Evolutionary conservation across 768 basidiomycete genomes (phyloP), one percentile per base, ranked within the genome.

Genomic region (Cystofilobasidium bisporidii): DNA sequence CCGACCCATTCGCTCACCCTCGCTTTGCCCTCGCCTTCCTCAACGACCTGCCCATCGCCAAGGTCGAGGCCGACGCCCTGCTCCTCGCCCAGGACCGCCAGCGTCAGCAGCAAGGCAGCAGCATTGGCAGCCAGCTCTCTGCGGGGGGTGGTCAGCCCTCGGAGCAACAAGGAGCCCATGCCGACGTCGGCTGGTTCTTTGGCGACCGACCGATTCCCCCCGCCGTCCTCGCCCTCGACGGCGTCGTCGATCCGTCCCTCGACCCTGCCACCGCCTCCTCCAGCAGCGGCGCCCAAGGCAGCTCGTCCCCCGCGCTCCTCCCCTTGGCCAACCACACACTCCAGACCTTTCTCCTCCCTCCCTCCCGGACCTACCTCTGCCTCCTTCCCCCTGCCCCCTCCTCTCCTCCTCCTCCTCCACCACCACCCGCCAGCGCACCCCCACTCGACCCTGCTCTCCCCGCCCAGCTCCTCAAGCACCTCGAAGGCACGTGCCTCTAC

Each of bases 401-500:
- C 48, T 57, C n/a, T 41, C 50, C 22, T 22, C 36, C 38, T 10
- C 53, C 60, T 14, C 60, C n/a, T n/a, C 61, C 3, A 47, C 67
- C 3, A 50, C 61, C 1, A 28, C 60, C 9, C 36, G 43, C 3
- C 43, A 17, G 43, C 43, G 8, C 3, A 43, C 14, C 50, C 15
- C 61, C 67, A 17, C 61, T 68, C 60, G 62, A 48, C n/a, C 61
- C 67, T 11, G 9, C n/a, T 1, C 56, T 63, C 4, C 61, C 67
- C 43, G 61, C 38, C 88, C 85, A 86, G 38, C 81, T 91, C 60
- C 82, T 92, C 30, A 85, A 87, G 72, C 86, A 89, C 36, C 81
- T 92, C 65, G 79, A 84, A 65, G 89, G 86, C 72, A 84, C 82
- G 67, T 92, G 90, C 78, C 83, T 92, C 77, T 91, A 91, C 78